Base-by-base conservation (phyloP, 768 basidiomycete genomes). In the Lentinula sp. region DNA sequence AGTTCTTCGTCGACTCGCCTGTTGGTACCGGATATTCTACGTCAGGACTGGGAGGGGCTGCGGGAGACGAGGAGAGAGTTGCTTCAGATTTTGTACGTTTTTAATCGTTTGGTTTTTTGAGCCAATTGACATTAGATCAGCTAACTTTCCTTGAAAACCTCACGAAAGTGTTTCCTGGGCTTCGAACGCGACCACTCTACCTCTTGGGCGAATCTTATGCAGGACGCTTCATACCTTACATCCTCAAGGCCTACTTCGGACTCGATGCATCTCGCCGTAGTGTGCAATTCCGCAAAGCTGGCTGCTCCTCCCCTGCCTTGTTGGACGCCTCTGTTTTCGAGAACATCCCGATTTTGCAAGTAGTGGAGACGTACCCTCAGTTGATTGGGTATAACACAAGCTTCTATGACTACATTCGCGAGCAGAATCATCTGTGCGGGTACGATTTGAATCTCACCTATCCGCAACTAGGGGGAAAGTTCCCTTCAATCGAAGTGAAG, bases 401-500 rank as follows among this genome's bases (percentile, higher is more conserved):
- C 18, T 33, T n/a, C 33, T 39, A 50, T 10, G 39, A 36, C 46
- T 37, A 57, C 16, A 13, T 23, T 10, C 42, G 4, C 3, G 42
- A n/a, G 62, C 90, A 87, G 70, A 71, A 76, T 23, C 75, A 80
- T 43, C 74, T 88, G 28, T 91, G 89, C 66, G 82, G 83, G 15
- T 87, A 81, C 67, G 77, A 90, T 66, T 69, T 91, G 33, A 85
- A 83, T 68, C 73, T 91, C 15, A 82, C 85, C 16, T 91, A 90
- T 63, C 89, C 89, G 1, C 85, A 89, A 67, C 74, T 74, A 16
- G 79, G 76, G 33, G 69, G 72, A 45, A 79, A 48, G 46, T 48
- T 89, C 52, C 83, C 85, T 0, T 68, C 73, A 20, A 68, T 80
- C n/a, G 63, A 69, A 20, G 36, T 39, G 28, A 36, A 36, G 23